These are phyloP conservation scores for Cenchrus fungigraminus DNA, from an alignment of 176 grass and related monocot genomes.

Conservation along the genomic window DNA sequence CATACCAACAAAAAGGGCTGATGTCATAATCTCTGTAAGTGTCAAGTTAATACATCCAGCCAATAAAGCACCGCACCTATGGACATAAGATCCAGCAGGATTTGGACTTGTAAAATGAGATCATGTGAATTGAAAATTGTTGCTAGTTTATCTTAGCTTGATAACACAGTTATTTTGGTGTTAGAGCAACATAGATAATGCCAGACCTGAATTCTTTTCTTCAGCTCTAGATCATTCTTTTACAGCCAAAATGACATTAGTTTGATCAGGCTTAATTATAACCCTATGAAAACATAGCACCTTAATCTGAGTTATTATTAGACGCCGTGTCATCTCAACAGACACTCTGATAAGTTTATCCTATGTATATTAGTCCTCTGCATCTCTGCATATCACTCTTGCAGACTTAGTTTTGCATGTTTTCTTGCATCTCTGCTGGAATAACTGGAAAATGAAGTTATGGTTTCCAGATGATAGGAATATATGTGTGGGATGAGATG, in stretches of 20 bases:
- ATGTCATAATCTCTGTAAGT: constrained; percentile 85
- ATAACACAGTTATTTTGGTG: not conserved
- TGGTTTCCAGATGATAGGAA: constrained; percentile 7
- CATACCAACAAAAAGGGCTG: constrained; percentile 54
- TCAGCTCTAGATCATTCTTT: not conserved
- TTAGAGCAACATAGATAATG: constrained; percentile 19
- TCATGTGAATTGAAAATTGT: not conserved
- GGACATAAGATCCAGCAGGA: constrained; percentile 2
- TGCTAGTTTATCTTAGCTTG: constrained; percentile 13
- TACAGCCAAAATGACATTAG: not conserved
- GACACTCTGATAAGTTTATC: not conserved
- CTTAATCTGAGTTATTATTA: constrained; percentile 6
- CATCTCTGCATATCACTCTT: not conserved
- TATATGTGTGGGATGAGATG: not conserved
- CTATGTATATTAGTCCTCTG: not conserved
- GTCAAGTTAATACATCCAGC: not conserved
- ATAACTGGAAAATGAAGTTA: not conserved
- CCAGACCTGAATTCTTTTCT: not conserved
- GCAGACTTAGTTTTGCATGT: constrained; percentile 19
- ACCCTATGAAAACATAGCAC: not conserved
- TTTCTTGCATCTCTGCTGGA: constrained; percentile 6
- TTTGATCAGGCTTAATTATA: constrained; percentile 2
- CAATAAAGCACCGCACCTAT: constrained; percentile 18
- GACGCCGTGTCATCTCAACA: constrained; percentile 3
- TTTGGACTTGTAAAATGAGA: not conserved